These are phyloP conservation scores for Penicillium paneum DNA, from an alignment of 2,329 filamentous ascomycete species.

Conservation along the genomic window DNA sequence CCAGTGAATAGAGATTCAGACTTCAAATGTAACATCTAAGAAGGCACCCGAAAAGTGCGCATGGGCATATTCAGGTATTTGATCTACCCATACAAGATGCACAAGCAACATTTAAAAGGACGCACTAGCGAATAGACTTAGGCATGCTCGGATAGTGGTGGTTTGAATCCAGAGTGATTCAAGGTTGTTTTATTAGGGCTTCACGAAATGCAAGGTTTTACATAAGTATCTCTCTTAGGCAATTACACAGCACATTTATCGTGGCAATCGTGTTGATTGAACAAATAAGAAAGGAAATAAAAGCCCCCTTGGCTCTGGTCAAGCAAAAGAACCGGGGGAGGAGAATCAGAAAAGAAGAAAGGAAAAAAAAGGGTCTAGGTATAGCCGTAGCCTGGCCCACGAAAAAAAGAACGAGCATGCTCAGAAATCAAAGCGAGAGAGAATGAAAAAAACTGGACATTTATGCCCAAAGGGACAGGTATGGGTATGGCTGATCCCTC, in stretches of 20 bases:
- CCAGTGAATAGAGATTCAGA: no score
- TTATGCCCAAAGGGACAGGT: slow-evolving; percentile 15
- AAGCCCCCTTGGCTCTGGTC: background rate
- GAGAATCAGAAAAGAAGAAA: slow-evolving; percentile 15
- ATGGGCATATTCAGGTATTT: no score
- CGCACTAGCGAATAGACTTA: no score
- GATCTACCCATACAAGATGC: no score
- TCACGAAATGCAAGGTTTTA: background rate
- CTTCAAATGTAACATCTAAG: no score
- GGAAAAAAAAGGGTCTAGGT: slow-evolving; percentile 18
- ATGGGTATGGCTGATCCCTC: slow-evolving; percentile 26
- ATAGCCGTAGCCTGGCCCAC: slow-evolving; percentile 25
- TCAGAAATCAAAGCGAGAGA: slow-evolving; percentile 6
- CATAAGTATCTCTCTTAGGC: background rate
- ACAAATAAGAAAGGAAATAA: slow-evolving; percentile 16
- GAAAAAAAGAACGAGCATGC: slow-evolving; percentile 8
- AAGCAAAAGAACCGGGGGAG: background rate
- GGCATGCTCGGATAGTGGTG: no score
- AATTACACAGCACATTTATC: slow-evolving; percentile 33
- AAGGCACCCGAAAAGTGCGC: no score
- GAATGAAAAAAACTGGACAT: slow-evolving; percentile 19
- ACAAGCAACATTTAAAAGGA: no score
- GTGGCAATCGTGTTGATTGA: slow-evolving; percentile 31
- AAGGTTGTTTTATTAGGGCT: no score
- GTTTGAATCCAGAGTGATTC: no score